Base-by-base conservation (phyloP, 2,329 filamentous ascomycete genomes). In the Monosporascus sp. region DNA sequence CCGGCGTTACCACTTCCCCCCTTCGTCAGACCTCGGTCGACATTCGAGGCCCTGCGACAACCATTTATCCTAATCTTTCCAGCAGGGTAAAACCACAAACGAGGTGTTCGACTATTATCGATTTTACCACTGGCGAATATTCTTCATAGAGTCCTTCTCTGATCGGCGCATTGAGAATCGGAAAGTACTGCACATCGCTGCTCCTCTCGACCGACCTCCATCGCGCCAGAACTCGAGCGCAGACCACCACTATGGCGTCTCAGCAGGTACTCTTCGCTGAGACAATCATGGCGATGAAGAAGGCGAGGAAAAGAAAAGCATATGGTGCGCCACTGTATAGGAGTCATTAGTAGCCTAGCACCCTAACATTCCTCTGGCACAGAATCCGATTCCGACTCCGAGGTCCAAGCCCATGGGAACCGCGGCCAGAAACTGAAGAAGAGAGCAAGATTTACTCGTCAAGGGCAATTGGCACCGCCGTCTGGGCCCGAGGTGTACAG, bases 371-470 rank as follows among this genome's bases (percentile, higher is more conserved):
- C 59, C 51, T 22, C 47, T 48, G 46, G 50, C 52, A 39, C 70
- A 91, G 89, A 90, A 57, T 89, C 85, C 61, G 89, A 92, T 67
- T 89, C 87, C 54, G 89, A 93, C 69, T 84, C 85, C 55, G 81
- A 83, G 51, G 84, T 90, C 62, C 79, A 85, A 55, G 78, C 81
- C 61, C 81, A 81, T 61, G 86, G 84, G 53, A 91, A 91, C 69
- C 85, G 88, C 65, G 88, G 87, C 56, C 83, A 90, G 70, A 93
- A 92, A 68, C 76, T 93, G 46, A 89, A 91, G 75, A 88, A 84
- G 68, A 81, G 83, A 62, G 85, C 89, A 45, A 80, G 83, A 60
- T 89, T 89, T 65, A 81, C 88, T 46, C 85, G 82, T 61, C 78
- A 84, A 64, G 88, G 88, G 54, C 84, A 86, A 62, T 75, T 91